Evolutionary conservation across 176 grass and related monocot genomes (phyloP).

Genomic region (Avena eriantha): DNA sequence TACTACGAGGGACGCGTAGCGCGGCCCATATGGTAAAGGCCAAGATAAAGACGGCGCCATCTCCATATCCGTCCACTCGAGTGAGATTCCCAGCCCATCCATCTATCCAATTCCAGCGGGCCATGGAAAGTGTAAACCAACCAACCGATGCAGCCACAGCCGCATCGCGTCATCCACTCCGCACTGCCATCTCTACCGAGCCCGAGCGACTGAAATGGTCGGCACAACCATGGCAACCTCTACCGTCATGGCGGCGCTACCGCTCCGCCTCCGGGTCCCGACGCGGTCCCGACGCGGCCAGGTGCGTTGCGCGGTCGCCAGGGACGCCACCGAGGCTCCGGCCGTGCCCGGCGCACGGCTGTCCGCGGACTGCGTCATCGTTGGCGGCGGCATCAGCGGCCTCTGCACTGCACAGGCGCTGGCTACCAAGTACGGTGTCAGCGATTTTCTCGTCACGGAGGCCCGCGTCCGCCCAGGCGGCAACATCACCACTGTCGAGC

Average conservation of each 20-base stretch:
- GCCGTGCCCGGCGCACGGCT: constrained; percentile 36
- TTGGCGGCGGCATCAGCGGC: constrained; percentile 87
- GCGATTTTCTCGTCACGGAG: constrained; percentile 78
- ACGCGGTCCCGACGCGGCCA: background rate
- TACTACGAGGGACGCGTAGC: too few relatives aligned
- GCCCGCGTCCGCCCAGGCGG: constrained; percentile 71
- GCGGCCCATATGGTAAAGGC: too few relatives aligned
- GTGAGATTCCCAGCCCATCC: constrained; percentile 36
- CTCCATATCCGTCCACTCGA: background rate
- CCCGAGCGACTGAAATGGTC: constrained; percentile 38
- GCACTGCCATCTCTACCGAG: background rate
- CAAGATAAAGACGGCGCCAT: background rate
- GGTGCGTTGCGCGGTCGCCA: constrained; percentile 28
- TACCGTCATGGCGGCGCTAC: constrained; percentile 21
- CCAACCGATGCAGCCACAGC: constrained; percentile 13
- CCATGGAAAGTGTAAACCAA: background rate
- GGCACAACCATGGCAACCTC: constrained; percentile 37
- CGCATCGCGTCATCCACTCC: constrained; percentile 46
- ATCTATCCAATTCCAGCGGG: background rate
- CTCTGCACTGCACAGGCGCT: constrained; percentile 91
- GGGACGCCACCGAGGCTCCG: constrained; percentile 19
- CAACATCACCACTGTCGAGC: constrained; percentile 88
- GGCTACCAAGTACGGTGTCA: constrained; percentile 56
- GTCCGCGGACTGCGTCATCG: constrained; percentile 79
- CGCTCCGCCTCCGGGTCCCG: background rate